Evolutionary conservation across 176 grass and related monocot genomes (phyloP).

Genomic region (Microstegium vimineum): DNA sequence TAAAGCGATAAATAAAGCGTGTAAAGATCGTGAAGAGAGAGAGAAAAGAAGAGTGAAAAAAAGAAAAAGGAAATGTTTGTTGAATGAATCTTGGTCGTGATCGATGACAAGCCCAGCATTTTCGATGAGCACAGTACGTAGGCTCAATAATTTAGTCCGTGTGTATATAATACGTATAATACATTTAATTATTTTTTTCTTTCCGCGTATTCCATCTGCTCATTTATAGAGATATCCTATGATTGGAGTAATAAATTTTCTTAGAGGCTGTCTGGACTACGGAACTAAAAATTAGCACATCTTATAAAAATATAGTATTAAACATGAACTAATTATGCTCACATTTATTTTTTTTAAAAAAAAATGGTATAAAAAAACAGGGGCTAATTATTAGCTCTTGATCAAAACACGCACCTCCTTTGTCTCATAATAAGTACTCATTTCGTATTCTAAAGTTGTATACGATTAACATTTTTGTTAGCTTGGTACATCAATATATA

Average conservation of each 20-base stretch:
- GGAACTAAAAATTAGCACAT: too few relatives aligned
- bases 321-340: too few relatives aligned
- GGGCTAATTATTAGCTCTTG: too few relatives aligned
- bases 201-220: not conserved
- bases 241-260: not conserved
- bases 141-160: not conserved
- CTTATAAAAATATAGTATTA: too few relatives aligned
- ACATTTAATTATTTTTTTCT: not conserved
- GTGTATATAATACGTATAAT: too few relatives aligned
- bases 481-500: not conserved
- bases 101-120: not conserved
- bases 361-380: too few relatives aligned
- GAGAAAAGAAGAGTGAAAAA: not conserved
- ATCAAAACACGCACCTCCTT: too few relatives aligned
- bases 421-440: too few relatives aligned
- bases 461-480: too few relatives aligned
- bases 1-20: constrained; percentile 8
- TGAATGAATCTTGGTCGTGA: constrained; percentile 7
- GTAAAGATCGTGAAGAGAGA: not conserved
- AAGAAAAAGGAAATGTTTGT: not conserved
- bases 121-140: not conserved
- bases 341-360: too few relatives aligned
- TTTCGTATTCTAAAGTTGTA: too few relatives aligned
- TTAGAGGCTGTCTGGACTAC: too few relatives aligned
- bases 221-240: not conserved